Evolutionary conservation across 495 filamentous ascomycete species (phyloP), one percentile per base, ranked within the genome.

Genomic region (Ascobolus immersus): DNA sequence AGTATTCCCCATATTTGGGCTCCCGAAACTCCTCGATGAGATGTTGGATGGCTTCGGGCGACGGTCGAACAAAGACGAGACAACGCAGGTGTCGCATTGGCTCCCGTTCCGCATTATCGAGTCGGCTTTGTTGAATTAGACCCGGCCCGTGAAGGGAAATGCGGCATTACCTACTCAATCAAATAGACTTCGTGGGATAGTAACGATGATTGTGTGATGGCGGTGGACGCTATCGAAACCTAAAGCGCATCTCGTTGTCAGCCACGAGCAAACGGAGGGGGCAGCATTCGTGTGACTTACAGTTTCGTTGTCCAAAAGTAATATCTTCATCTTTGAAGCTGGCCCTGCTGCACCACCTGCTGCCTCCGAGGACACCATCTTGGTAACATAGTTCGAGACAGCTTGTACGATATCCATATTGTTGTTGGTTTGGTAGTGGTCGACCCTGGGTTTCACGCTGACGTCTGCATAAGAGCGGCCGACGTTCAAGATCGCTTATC

Each of bases 1-100:
- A 65, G 55, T 96, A 96, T 62, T 94, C 86, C 39, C 89, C 86
- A 44, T 96, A 96, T 46, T 86, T 92, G 13, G 86, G 89, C 35
- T 92, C 84, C 37, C 89, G 69, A 28, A 96, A 63, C 56, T 96
- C 86, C 43, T 96, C 89, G 44, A 96, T 86, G 13, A 96, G 63
- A 20, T 77, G 65, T 50, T 93, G 81, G 41, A 93, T 75, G 15
- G 86, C 82, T 38, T 80, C 77, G 2, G 84, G 65, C 8, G 82
- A 82, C 11, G 86, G 86, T 18, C 89, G 69, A 20, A 94, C 66
- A 49, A 96, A 93, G 50, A 77, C 86, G 8, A 94, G 57, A 53
- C 86, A 96, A 19, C 79, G 71, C 25, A 96, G 60, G 57, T 96
- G 86, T 50, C 86, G 73, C 86, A 94, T 94, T 61, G 89, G 91